Conservation (phyloP, 202 grass and related monocot species). For the Brachypodium distachyon region DNA sequence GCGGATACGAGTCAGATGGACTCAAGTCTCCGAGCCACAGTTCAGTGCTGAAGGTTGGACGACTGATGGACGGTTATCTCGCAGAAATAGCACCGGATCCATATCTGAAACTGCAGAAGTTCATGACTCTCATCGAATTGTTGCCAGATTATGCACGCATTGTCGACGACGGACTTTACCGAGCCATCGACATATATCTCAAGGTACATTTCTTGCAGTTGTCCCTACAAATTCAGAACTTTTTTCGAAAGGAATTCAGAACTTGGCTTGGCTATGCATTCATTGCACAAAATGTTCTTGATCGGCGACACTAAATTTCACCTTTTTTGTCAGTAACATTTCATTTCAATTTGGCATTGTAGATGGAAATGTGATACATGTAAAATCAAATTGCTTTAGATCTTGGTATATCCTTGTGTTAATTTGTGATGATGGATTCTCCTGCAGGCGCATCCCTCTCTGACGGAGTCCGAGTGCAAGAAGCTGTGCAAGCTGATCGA, state of each 20-base stretch:
- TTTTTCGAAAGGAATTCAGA: no score
- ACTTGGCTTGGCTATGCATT: no score
- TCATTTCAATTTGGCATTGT: no score
- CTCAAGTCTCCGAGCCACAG: conserved; percentile 64
- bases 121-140: conserved; percentile 83
- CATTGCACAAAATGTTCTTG: no score
- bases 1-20: conserved; percentile 69
- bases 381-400: no score
- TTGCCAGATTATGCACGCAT: conserved; percentile 81
- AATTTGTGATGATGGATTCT: background rate
- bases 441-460: conserved; percentile 90
- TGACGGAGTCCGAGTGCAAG: conserved; percentile 83
- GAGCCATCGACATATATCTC: conserved; percentile 87
- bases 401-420: no score
- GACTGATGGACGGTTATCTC: conserved; percentile 83
- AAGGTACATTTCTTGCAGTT: conserved; percentile 42
- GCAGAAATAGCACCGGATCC: conserved; percentile 88
- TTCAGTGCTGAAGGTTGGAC: conserved; percentile 73
- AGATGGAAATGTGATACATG: no score
- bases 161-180: conserved; percentile 81
- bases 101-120: conserved; percentile 81
- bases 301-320: no score
- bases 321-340: no score
- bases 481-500: conserved; percentile 95
- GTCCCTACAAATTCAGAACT: no score